phyloP scores from a whole-genome alignment of 306 rosid species.

The Citrullus amarus region DNA sequence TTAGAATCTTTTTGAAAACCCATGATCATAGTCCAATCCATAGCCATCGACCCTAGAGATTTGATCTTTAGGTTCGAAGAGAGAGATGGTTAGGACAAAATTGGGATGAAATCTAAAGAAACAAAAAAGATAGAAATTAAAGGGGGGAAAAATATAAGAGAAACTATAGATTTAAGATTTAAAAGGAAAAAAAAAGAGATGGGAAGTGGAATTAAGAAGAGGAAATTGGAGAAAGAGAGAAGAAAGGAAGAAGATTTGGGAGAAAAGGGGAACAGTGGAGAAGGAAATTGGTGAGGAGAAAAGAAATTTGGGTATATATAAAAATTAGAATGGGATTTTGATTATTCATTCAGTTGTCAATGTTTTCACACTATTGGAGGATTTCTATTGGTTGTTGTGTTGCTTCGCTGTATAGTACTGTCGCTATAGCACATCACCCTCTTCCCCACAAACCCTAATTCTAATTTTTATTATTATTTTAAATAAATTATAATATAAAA shows the following conservation, averaged over 20 bases:
- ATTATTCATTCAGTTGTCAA: constrained; percentile 12
- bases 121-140: neutral
- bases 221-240: neutral
- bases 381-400: constrained; percentile 37
- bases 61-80: neutral
- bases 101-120: neutral
- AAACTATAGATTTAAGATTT: too few species aligned
- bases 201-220: neutral
- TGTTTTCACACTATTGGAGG: constrained; percentile 11
- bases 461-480: constrained; percentile 13
- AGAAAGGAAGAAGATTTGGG: constrained; percentile 1
- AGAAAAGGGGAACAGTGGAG: constrained; percentile 8
- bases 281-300: constrained; percentile 26
- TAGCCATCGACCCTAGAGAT: neutral
- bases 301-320: constrained; percentile 2
- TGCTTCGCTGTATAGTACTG: constrained; percentile 43
- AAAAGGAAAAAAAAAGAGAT: neutral
- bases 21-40: neutral
- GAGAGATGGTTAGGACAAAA: neutral
- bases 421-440: constrained; percentile 23
- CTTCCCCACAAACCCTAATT: constrained; percentile 34
- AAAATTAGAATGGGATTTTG: neutral
- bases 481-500: neutral
- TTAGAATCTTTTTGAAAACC: neutral
- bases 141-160: too few species aligned